Conservation (phyloP, 768 basidiomycete species). For the Lentinus tigrinus region DNA sequence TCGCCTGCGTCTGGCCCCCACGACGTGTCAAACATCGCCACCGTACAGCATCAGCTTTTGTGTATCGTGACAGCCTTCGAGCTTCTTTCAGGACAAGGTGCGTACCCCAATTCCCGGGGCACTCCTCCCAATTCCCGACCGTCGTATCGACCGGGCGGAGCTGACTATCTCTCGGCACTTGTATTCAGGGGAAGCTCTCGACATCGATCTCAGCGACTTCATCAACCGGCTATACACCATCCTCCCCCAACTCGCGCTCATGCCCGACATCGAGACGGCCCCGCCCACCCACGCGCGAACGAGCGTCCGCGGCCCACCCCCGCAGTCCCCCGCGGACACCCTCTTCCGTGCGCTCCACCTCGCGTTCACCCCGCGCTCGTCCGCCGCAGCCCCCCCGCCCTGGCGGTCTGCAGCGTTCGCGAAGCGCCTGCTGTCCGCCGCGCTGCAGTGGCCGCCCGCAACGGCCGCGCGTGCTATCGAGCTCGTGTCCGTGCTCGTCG, state of each 20-base stretch:
- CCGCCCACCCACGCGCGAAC: slow-evolving; percentile 22
- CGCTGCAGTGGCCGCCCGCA: slow-evolving; percentile 76
- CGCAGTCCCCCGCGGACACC: slow-evolving; percentile 56
- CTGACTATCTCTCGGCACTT: slow-evolving; percentile 14
- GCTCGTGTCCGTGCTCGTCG: slow-evolving; percentile 70
- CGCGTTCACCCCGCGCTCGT: slow-evolving; percentile 73
- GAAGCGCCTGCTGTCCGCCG: slow-evolving; percentile 83
- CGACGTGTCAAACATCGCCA: slow-evolving; percentile 32
- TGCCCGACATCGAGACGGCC: slow-evolving; percentile 60
- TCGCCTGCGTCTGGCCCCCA: slow-evolving; percentile 14
- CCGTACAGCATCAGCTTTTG: slow-evolving; percentile 61
- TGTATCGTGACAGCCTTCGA: slow-evolving; percentile 98
- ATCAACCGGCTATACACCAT: slow-evolving; percentile 80
- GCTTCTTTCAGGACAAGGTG: slow-evolving; percentile 93
- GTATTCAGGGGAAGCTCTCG: slow-evolving; percentile 85
- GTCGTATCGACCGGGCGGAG: slow-evolving; percentile 1
- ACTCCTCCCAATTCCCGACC: background rate
- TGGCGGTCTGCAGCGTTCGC: slow-evolving; percentile 88
- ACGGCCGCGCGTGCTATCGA: slow-evolving; percentile 67
- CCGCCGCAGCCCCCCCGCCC: slow-evolving; percentile 54
- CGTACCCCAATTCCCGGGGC: slow-evolving; percentile 11
- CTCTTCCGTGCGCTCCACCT: slow-evolving; percentile 84
- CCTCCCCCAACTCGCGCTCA: slow-evolving; percentile 70
- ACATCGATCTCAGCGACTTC: slow-evolving; percentile 92
- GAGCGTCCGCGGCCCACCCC: slow-evolving; percentile 27